phyloP scores from a whole-genome alignment of 345 rosid species.

The Toxicodendron radicans region DNA sequence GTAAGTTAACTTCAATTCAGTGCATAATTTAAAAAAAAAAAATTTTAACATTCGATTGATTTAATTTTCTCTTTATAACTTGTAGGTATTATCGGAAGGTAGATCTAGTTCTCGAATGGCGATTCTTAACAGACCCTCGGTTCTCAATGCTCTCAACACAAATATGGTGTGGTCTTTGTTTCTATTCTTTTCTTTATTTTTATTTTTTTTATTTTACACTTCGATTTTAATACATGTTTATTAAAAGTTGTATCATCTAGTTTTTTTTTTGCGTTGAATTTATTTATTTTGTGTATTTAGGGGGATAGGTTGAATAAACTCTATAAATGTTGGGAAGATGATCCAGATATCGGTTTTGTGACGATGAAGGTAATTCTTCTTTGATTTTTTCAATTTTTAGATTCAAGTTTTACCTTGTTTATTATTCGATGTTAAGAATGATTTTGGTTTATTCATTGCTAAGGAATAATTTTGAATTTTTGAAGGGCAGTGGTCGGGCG shows the following conservation, averaged over 20 bases:
- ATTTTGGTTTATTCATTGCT: not conserved
- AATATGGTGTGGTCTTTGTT: constrained; percentile 49
- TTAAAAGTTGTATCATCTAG: not conserved
- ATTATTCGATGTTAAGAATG: not conserved
- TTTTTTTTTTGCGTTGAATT: not conserved
- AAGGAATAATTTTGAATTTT: constrained; percentile 19
- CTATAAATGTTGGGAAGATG: constrained; percentile 84
- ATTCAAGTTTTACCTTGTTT: not conserved
- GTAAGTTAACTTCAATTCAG: constrained; percentile 26
- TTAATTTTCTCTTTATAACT: not conserved
- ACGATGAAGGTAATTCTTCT: constrained; percentile 58
- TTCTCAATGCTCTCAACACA: constrained; percentile 80
- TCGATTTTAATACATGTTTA: not conserved
- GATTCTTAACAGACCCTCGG: constrained; percentile 79
- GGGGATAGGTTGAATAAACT: constrained; percentile 58
- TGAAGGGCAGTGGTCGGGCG: constrained; percentile 93
- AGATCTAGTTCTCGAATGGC: constrained; percentile 68
- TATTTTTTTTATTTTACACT: not conserved
- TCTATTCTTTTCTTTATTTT: not conserved
- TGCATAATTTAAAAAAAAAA: not conserved
- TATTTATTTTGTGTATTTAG: constrained; percentile 28
- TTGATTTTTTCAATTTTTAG: constrained; percentile 1
- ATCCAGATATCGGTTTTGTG: constrained; percentile 77
- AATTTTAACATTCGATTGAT: not conserved
- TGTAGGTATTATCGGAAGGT: constrained; percentile 76